Evolutionary conservation across 1,284 basidiomycete genomes (phyloP), one percentile per base, ranked within the genome.

Genomic region (Cerrena zonata): DNA sequence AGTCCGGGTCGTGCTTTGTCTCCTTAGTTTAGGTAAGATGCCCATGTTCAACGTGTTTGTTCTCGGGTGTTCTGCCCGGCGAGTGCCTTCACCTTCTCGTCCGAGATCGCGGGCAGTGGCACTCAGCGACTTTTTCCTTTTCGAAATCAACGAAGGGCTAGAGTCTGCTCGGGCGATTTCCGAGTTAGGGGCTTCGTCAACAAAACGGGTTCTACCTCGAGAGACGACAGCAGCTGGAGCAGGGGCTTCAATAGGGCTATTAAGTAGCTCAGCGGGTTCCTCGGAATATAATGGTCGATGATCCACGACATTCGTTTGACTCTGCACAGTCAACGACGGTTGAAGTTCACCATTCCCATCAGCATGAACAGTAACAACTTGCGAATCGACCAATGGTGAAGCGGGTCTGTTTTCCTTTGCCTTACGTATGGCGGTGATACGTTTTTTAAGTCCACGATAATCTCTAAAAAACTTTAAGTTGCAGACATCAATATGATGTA

Each of bases 391-490:
- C 10, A 41, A 30, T 22, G 51, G 52, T 19, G 47, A 48, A 21
- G 39, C 36, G n/a, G 48, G 50, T 10, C 26, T 44, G 48, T 45
- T 58, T 53, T 40, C 52, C 53, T 75, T 69, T 0, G 68, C 69
- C 47, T 69, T 69, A 18, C 76, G 76, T 50, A 89, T 79, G 0
- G 74, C 75, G 3, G 72, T 71, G 21, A 90, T 84, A 18, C 75
- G 73, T 56, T 82, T 84, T 66, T 89, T 89, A 21, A 91, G 76
- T 3, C 76, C 78, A 2, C 77, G 77, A 60, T 90, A 91, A 63
- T 90, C 81, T 59, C 87, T 90, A 56, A 27, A 46, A 36, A 37
- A 24, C 19, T 21, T 41, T 23, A 34, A 22, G n/a, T n/a, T n/a
- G n/a, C n/a, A n/a, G n/a, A n/a, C 27, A n/a, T n/a, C 42, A 30